Conservation (phyloP, 306 rosid species). For the Ammopiptanthus mongolicus region DNA sequence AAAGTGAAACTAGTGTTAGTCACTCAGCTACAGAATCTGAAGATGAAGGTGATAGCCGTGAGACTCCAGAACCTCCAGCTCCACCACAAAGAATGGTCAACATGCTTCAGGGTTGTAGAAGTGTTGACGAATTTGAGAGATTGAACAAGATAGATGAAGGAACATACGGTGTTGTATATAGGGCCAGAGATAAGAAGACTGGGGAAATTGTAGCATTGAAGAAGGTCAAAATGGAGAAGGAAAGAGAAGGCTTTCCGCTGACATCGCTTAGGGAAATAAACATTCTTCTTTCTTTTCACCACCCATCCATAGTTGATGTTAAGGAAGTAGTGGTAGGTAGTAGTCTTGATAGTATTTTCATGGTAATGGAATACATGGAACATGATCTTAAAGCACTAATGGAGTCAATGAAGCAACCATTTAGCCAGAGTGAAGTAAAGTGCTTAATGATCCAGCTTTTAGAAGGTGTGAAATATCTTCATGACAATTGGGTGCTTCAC, state of each 20-base stretch:
- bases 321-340: slow-evolving; percentile 99
- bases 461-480: slow-evolving; percentile 95
- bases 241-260: slow-evolving; percentile 94
- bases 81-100: slow-evolving; percentile 71
- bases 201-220: slow-evolving; percentile 95
- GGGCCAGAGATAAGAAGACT: slow-evolving; percentile 87
- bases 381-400: slow-evolving; percentile 95
- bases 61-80: slow-evolving; percentile 52
- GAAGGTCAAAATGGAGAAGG: slow-evolving; percentile 99
- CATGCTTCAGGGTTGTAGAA: slow-evolving; percentile 99
- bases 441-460: slow-evolving; percentile 95
- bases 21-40: slow-evolving; percentile 59
- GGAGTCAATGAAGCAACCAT: slow-evolving; percentile 98
- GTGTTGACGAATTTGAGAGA: slow-evolving; percentile 99
- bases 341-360: slow-evolving; percentile 96
- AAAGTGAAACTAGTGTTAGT: slow-evolving; percentile 46
- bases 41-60: slow-evolving; percentile 46
- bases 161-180: slow-evolving; percentile 96
- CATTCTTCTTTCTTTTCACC: slow-evolving; percentile 96
- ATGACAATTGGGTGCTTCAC: slow-evolving; percentile 99
- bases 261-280: slow-evolving; percentile 99
- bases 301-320: slow-evolving; percentile 91
- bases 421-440: slow-evolving; percentile 98
- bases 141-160: slow-evolving; percentile 97
- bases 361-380: slow-evolving; percentile 99